Conservation (phyloP, 2,329 filamentous ascomycete genomes). For the Scortechinia acanthostroma region DNA sequence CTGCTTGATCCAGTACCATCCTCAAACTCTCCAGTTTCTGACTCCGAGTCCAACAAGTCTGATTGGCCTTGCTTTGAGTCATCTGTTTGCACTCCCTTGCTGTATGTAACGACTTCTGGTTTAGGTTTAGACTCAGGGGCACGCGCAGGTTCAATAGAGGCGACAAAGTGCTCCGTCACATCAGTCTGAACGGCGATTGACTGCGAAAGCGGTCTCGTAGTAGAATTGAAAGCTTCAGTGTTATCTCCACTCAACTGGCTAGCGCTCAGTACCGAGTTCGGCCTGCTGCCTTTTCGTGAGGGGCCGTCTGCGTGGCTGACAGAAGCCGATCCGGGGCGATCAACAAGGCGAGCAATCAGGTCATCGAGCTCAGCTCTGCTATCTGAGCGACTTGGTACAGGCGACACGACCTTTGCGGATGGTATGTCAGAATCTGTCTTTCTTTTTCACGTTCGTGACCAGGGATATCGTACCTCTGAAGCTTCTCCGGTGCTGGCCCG, state of each 20-base stretch:
- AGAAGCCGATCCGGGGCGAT: slow-evolving; percentile 62
- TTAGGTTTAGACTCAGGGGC: not conserved
- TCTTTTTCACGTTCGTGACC: no score
- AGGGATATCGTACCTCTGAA: slow-evolving; percentile 2
- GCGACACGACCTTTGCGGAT: not conserved
- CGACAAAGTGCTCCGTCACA: not conserved
- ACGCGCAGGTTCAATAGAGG: not conserved
- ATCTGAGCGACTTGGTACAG: slow-evolving; percentile 1
- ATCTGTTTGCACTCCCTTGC: slow-evolving; percentile 83
- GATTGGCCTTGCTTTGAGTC: slow-evolving; percentile 38
- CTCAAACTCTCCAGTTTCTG: slow-evolving; percentile 53
- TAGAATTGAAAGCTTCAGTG: slow-evolving; percentile 47
- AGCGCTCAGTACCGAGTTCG: slow-evolving; percentile 78
- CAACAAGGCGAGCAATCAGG: slow-evolving; percentile 50
- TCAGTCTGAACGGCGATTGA: slow-evolving; percentile 8
- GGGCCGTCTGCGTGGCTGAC: slow-evolving; percentile 43
- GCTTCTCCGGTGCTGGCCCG: not conserved
- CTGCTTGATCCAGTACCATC: slow-evolving; percentile 57
- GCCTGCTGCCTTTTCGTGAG: slow-evolving; percentile 65
- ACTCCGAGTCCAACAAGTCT: slow-evolving; percentile 12
- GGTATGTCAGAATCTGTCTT: no score
- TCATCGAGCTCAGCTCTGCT: slow-evolving; percentile 1
- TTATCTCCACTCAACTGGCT: slow-evolving; percentile 73
- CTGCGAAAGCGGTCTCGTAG: slow-evolving; percentile 18
- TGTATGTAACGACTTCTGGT: slow-evolving; percentile 83